These are phyloP conservation scores for Phytophthora uliginosa DNA, from an alignment of 352 stramenopile species.

Conservation along the genomic window DNA sequence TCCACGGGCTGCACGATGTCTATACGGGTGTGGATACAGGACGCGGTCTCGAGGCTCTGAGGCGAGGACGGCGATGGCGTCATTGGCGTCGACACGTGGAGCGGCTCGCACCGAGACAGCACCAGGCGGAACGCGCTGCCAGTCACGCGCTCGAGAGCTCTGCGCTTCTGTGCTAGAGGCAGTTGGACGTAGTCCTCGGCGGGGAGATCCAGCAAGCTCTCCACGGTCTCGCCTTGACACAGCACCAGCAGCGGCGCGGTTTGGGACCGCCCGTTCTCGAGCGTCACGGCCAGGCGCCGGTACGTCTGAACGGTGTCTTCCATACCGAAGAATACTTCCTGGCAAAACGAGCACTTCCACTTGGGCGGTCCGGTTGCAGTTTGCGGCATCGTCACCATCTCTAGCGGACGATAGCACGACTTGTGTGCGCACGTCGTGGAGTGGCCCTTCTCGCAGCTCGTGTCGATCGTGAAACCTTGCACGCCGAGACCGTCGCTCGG, in stretches of 20 bases:
- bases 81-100: slow-evolving; percentile 15
- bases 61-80: slow-evolving; percentile 2
- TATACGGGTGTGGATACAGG: slow-evolving; percentile 35
- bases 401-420: slow-evolving; percentile 30
- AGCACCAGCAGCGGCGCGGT: slow-evolving; percentile 36
- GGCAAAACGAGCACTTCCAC: slow-evolving; percentile 66
- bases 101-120: slow-evolving; percentile 53
- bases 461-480: slow-evolving; percentile 40
- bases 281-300: slow-evolving; percentile 42
- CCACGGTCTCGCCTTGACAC: slow-evolving; percentile 56
- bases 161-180: slow-evolving; percentile 48
- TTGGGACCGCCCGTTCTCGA: slow-evolving; percentile 50
- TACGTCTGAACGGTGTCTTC: slow-evolving; percentile 60
- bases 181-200: slow-evolving; percentile 64
- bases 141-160: slow-evolving; percentile 34
- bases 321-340: slow-evolving; percentile 65
- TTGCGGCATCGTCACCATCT: slow-evolving; percentile 23
- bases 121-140: slow-evolving; percentile 49
- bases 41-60: not conserved
- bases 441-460: slow-evolving; percentile 54
- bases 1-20: slow-evolving; percentile 51
- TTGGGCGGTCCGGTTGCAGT: slow-evolving; percentile 16
- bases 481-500: slow-evolving; percentile 18
- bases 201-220: slow-evolving; percentile 47
- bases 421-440: slow-evolving; percentile 61